A percentile compares a stretch with the other conserved stretches of the same genome.
Evolutionary conservation across 495 filamentous ascomycete species (phyloP).

Genomic region (Aspergillus bridgeri): DNA sequence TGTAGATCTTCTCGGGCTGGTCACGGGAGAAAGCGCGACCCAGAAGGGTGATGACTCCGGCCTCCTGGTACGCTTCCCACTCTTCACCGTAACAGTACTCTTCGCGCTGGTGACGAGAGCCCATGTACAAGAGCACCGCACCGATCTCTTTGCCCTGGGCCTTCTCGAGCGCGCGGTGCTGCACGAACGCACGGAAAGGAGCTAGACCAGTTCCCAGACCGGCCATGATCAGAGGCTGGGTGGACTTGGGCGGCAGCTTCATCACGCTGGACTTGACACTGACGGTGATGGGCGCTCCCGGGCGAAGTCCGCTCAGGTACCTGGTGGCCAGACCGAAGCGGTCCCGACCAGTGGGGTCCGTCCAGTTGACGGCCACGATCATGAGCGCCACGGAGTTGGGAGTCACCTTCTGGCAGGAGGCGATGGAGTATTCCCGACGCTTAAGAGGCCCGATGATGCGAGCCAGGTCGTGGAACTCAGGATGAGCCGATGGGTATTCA

Average conservation of each 20-base stretch:
- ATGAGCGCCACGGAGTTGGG: conserved; percentile 85
- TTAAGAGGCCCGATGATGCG: conserved; percentile 89
- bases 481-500: conserved; percentile 85
- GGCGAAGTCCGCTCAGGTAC: conserved; percentile 70
- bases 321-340: conserved; percentile 90
- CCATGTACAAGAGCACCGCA: conserved; percentile 91
- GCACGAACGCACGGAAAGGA: conserved; percentile 96
- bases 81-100: conserved; percentile 99
- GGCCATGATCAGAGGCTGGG: conserved; percentile 95
- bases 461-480: conserved; percentile 84
- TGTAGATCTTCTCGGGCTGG: conserved; percentile 98
- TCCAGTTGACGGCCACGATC: conserved; percentile 97
- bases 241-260: conserved; percentile 85
- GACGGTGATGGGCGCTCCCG: conserved; percentile 77
- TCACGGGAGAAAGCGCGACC: conserved; percentile 95
- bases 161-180: conserved; percentile 97
- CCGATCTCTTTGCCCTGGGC: conserved; percentile 92
- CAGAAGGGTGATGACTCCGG: conserved; percentile 90
- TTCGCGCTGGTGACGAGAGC: conserved; percentile 92
- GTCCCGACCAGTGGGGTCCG: conserved; percentile 80
- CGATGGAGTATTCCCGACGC: conserved; percentile 96
- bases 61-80: conserved; percentile 96
- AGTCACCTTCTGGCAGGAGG: conserved; percentile 88
- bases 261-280: conserved; percentile 97
- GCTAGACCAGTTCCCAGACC: conserved; percentile 97